Percentiles rank a stretch among this genome's conserved stretches.
Evolutionary conservation across 441 rosid genomes (phyloP).

Genomic region (Syzygium syzygioides): DNA sequence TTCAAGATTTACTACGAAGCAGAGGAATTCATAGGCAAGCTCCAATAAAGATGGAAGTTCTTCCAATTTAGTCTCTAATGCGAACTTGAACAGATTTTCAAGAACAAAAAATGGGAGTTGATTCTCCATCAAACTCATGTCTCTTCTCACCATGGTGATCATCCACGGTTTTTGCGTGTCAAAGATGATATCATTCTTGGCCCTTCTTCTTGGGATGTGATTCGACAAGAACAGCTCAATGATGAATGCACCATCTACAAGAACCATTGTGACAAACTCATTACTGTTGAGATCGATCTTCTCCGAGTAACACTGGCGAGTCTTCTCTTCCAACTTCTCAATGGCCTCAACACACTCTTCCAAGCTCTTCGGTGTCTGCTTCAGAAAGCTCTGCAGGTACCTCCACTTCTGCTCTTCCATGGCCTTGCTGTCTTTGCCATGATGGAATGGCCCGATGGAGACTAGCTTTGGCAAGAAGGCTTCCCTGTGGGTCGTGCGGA

Average conservation of each 20-base stretch:
- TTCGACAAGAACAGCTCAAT: background rate
- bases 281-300: background rate
- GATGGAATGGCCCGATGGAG: no score
- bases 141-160: background rate
- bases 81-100: background rate
- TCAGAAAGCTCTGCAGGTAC: background rate
- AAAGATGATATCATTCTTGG: background rate
- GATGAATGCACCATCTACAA: background rate
- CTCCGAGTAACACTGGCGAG: no score
- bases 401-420: no score
- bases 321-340: background rate
- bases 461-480: no score
- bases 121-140: background rate
- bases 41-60: background rate
- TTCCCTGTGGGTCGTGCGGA: no score
- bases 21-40: background rate
- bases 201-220: background rate
- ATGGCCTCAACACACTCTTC: background rate
- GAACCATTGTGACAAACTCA: background rate
- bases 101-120: background rate
- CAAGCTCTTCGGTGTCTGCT: background rate
- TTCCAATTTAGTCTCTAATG: background rate
- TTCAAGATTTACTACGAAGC: background rate
- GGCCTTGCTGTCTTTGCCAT: no score
- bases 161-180: background rate